Percentiles rank a stretch among this genome's conserved stretches.
Conservation (phyloP, 139 green algal species). For the Picochlorum sp. region DNA sequence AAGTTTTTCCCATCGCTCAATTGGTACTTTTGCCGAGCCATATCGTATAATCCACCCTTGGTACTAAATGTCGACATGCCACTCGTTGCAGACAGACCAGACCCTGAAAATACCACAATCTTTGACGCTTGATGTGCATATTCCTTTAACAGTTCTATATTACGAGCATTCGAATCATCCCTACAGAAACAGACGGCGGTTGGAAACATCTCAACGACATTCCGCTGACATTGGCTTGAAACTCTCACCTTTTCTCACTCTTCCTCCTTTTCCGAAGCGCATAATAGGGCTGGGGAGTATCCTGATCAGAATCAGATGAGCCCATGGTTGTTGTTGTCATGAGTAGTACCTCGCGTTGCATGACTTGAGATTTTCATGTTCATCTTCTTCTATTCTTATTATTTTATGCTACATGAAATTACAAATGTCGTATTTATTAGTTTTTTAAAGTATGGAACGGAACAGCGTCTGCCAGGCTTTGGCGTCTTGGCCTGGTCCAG, state of each 20-base stretch:
- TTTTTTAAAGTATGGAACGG: neutral
- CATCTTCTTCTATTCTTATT: no score
- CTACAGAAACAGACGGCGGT: neutral
- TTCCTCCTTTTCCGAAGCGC: neutral
- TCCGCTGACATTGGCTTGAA: neutral
- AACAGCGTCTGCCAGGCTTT: slow-evolving; percentile 55
- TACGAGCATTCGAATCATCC: neutral
- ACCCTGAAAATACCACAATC: slow-evolving; percentile 78
- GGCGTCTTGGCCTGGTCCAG: slow-evolving; percentile 53
- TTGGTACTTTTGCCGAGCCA: slow-evolving; percentile 59
- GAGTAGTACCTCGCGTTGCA: no score
- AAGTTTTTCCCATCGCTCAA: slow-evolving; percentile 76
- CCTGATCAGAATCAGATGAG: no score
- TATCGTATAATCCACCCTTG: slow-evolving; percentile 75
- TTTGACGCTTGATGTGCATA: slow-evolving; percentile 2
- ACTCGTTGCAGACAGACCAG: slow-evolving; percentile 66
- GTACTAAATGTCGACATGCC: slow-evolving; percentile 89
- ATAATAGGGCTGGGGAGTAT: neutral
- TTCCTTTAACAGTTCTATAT: slow-evolving; percentile 2
- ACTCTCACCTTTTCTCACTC: neutral
- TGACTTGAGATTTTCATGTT: no score
- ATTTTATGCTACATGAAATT: no score
- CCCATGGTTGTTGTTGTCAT: no score
- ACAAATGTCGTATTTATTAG: no score
- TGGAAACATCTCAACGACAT: neutral